These are phyloP conservation scores for Citrullus amarus DNA, from an alignment of 306 rosid species.

Conservation along the genomic window DNA sequence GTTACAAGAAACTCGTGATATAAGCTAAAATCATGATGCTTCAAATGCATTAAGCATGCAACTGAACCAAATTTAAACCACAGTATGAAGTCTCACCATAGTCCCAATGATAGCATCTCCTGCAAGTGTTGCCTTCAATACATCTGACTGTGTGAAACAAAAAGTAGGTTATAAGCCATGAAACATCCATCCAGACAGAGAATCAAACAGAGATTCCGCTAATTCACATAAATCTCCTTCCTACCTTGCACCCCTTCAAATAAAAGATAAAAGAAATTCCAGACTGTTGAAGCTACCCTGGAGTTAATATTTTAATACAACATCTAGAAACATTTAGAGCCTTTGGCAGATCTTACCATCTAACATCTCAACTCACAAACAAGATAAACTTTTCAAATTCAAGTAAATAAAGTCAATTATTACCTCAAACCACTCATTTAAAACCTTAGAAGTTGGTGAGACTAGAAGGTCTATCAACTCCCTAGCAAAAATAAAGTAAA, in stretches of 20 bases:
- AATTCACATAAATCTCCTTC: neutral
- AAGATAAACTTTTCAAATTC: neutral
- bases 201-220: neutral
- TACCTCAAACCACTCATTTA: conserved; percentile 81
- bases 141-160: conserved; percentile 48
- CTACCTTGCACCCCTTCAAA: neutral
- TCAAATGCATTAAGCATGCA: neutral
- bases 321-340: neutral
- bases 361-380: neutral
- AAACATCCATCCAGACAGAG: neutral
- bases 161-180: neutral
- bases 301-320: neutral
- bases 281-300: neutral
- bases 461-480: conserved; percentile 56
- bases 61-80: neutral
- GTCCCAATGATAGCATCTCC: conserved; percentile 64
- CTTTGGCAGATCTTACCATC: neutral
- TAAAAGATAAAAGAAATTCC: neutral
- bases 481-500: conserved; percentile 32
- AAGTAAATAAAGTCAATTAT: neutral
- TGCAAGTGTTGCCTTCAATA: conserved; percentile 77
- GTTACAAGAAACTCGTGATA: neutral
- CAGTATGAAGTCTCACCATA: conserved; percentile 33
- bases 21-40: neutral
- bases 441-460: conserved; percentile 61